These are phyloP conservation scores for Plicaturopsis crispa DNA, from an alignment of 768 basidiomycete genomes.

Conservation along the genomic window DNA sequence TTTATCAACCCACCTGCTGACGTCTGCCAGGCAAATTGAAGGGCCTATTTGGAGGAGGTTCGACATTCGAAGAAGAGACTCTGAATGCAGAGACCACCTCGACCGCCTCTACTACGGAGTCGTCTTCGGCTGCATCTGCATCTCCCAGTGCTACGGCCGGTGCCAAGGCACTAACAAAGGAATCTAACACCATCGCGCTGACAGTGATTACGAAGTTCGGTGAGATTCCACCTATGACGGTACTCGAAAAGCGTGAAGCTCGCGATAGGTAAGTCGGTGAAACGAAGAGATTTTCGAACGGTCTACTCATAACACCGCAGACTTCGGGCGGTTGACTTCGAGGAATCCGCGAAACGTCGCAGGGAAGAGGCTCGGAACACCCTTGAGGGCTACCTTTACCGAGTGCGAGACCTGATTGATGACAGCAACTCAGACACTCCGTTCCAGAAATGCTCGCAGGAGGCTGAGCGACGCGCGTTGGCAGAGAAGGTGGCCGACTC, in stretches of 20 bases:
- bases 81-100: conserved; percentile 31
- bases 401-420: conserved; percentile 73
- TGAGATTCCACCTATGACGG: conserved; percentile 68
- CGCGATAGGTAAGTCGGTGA: conserved; percentile 52
- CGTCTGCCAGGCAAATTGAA: conserved; percentile 66
- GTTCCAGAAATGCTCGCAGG: conserved; percentile 80
- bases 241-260: conserved; percentile 66
- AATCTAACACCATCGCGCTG: conserved; percentile 54
- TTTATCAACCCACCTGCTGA: conserved; percentile 5
- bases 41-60: conserved; percentile 69
- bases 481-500: conserved; percentile 63
- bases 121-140: conserved; percentile 22
- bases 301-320: conserved; percentile 28
- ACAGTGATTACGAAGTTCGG: conserved; percentile 57
- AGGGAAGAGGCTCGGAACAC: conserved; percentile 88
- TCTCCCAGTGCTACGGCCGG: conserved; percentile 21
- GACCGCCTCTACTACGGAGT: conserved; percentile 22
- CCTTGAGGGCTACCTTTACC: conserved; percentile 92
- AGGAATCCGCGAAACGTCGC: conserved; percentile 68
- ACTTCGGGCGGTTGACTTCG: conserved; percentile 68
- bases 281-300: not conserved
- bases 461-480: conserved; percentile 61
- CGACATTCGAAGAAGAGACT: conserved; percentile 28
- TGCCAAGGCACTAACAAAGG: conserved; percentile 28
- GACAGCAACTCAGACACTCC: conserved; percentile 60